These are phyloP conservation scores for Phytophthora europaea DNA, from an alignment of 352 stramenopile species.

Conservation along the genomic window DNA sequence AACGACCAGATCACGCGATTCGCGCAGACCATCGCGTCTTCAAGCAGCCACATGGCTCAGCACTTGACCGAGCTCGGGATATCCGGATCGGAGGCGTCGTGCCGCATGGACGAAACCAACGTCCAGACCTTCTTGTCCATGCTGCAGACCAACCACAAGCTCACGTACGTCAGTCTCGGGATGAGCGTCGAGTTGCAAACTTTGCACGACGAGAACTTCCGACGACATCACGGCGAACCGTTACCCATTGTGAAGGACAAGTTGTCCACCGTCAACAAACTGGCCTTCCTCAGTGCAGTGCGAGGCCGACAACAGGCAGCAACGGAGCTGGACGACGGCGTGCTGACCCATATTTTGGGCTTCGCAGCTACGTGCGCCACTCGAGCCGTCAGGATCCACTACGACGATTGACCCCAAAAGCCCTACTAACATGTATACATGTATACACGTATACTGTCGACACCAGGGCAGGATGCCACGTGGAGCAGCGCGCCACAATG, in stretches of 20 bases:
- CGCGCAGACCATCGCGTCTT: conserved; percentile 6
- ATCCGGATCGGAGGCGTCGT: conserved; percentile 31
- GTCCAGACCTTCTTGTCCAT: conserved; percentile 23
- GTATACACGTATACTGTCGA: too few species aligned
- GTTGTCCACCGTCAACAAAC: conserved; percentile 17
- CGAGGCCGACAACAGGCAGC: background rate
- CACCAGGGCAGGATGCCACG: background rate
- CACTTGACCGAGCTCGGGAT: conserved; percentile 39
- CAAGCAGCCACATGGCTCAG: conserved; percentile 11
- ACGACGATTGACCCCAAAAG: conserved; percentile 24
- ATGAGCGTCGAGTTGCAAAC: conserved; percentile 25
- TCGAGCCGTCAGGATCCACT: conserved; percentile 31
- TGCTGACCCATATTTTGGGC: conserved; percentile 30
- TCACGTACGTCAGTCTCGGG: conserved; percentile 37
- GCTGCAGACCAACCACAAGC: conserved; percentile 33
- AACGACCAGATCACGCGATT: conserved; percentile 30
- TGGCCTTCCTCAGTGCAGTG: conserved; percentile 35
- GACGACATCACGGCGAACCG: conserved; percentile 30
- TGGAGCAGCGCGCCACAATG: background rate
- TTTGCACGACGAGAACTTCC: conserved; percentile 16
- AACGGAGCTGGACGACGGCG: conserved; percentile 25
- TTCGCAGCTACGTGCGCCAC: conserved; percentile 35
- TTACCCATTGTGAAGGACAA: conserved; percentile 32
- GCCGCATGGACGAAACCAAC: conserved; percentile 36
- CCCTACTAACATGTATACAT: background rate